A percentile compares a stretch with the other conserved stretches of the same genome.
These are phyloP conservation scores for Vanderwaltozyma yarrowii DNA, from an alignment of 805 yeast species.

Conservation along the genomic window DNA sequence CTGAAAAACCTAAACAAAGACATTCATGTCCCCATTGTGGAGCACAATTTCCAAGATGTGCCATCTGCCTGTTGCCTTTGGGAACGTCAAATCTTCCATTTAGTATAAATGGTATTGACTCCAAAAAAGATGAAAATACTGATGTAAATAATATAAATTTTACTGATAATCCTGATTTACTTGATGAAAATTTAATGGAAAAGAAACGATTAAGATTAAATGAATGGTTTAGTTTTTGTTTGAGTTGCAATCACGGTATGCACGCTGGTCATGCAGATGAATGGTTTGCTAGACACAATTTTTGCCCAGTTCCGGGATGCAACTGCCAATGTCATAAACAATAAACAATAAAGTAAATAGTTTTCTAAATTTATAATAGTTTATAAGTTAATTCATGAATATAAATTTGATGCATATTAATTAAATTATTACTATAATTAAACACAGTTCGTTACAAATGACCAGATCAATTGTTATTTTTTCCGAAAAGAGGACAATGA, in stretches of 20 bases:
- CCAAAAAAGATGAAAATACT: neutral
- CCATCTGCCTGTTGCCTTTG: conserved; percentile 71
- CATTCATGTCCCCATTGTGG: conserved; percentile 75
- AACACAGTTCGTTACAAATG: neutral
- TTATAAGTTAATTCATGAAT: too few relatives aligned
- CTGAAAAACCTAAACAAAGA: conserved; percentile 10
- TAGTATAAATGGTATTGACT: conserved; percentile 20
- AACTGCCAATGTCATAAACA: conserved; percentile 67
- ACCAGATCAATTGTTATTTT: too few relatives aligned
- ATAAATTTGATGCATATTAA: too few relatives aligned
- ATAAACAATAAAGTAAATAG: too few relatives aligned
- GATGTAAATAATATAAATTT: neutral
- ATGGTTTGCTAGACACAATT: conserved; percentile 81
- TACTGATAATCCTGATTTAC: neutral
- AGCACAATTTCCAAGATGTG: conserved; percentile 78
- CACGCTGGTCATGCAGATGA: conserved; percentile 94
- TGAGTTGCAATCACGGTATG: conserved; percentile 86
- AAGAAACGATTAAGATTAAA: conserved; percentile 33
- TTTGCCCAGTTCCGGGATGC: conserved; percentile 94
- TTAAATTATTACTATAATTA: too few relatives aligned
- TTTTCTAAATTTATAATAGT: too few relatives aligned
- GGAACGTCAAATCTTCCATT: conserved; percentile 40
- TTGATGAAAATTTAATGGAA: conserved; percentile 4
- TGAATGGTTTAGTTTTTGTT: conserved; percentile 87
- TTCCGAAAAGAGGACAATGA: neutral